These are phyloP conservation scores for Candida glaebosa DNA, from an alignment of 805 yeast species.

Conservation along the genomic window DNA sequence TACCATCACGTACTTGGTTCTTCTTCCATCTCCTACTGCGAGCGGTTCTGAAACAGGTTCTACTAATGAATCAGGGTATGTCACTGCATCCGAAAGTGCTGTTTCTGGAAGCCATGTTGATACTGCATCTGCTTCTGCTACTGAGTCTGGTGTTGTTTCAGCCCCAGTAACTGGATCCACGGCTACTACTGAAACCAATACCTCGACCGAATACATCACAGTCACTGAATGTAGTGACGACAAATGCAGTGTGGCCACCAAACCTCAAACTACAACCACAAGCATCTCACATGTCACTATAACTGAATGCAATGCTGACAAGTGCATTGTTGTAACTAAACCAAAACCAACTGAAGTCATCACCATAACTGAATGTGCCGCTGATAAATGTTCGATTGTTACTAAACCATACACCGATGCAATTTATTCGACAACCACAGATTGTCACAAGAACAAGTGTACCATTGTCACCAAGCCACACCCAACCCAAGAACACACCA, in stretches of 20 bases:
- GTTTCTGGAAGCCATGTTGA: no score
- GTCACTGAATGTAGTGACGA: background rate
- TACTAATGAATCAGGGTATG: background rate
- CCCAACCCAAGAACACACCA: background rate
- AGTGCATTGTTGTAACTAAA: background rate
- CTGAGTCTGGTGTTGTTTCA: background rate
- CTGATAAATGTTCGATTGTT: background rate
- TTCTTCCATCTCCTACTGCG: background rate
- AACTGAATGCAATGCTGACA: background rate
- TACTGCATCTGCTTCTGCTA: background rate
- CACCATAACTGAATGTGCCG: background rate
- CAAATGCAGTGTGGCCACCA: background rate
- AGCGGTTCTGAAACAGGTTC: background rate
- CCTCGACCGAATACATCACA: background rate
- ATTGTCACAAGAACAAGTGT: no score
- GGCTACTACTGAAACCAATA: background rate
- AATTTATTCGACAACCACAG: no score
- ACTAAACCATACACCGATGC: background rate
- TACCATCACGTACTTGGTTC: background rate
- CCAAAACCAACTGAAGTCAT: background rate
- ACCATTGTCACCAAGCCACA: constrained; percentile 2
- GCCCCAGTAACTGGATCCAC: background rate
- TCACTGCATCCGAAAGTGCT: background rate
- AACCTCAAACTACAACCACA: background rate
- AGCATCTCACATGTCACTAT: background rate